Evolutionary conservation across 2,329 filamentous ascomycete genomes (phyloP), one percentile per base, ranked within the genome.

Genomic region (Ophiocordyceps camponoti-leonardi): DNA sequence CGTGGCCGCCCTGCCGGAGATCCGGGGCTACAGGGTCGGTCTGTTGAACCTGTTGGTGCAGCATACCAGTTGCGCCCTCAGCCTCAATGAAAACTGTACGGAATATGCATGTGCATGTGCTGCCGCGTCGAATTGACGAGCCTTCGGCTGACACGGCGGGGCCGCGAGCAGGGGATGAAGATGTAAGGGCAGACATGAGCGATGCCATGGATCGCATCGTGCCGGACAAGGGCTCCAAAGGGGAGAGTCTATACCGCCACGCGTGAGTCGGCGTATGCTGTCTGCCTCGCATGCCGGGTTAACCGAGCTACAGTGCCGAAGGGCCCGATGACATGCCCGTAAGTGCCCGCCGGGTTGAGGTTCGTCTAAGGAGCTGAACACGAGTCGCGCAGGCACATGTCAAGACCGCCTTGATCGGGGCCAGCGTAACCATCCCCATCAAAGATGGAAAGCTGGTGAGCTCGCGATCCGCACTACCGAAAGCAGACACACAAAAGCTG

Each of bases 271-370:
- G 35, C 19, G 10, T 1, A 18, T 4, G 8, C 19, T 8, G 16
- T 16, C 13, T 7, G 13, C 30, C 8, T 12, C 16, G n/a, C 11
- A 31, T 18, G 14, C 12, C 23, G 16, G 22, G 20, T 13, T 37
- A 41, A 42, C 37, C n/a, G 45, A 26, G 14, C 23, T 8, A 42
- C 47, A 78, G 75, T 56, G 88, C 82, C 0, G 92, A 94, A 69
- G 92, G 92, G 0, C 64, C 67, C 44, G 92, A 98, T 67, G 92
- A 96, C 64, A 95, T 96, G 86, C 92, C 92, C 35, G 83, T 85
- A 58, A 49, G 61, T 53, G 20, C 41, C 8, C 11, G 31, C 13
- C 6, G 26, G 39, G 39, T 20, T 41, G 12, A 39, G 11, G 7
- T 3, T 6, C 10, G 35, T 18, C 10, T 39, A 23, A 4, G 11